Conservation (phyloP, 2,329 filamentous ascomycete species). For the Dactylellina cionopaga region DNA sequence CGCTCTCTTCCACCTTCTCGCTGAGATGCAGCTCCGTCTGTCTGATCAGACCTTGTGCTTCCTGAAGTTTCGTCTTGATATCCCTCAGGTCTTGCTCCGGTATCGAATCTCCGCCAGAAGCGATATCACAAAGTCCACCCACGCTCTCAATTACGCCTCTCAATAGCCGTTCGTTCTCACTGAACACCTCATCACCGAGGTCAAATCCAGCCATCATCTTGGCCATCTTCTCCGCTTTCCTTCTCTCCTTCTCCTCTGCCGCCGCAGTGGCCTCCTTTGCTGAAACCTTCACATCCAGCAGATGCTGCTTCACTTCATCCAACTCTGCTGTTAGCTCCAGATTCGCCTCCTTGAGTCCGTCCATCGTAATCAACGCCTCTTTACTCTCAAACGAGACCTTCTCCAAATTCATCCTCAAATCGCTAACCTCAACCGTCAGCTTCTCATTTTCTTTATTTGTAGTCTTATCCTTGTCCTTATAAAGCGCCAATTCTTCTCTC, state of each 20-base stretch:
- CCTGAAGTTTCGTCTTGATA: slow-evolving; percentile 80
- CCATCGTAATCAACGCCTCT: slow-evolving; percentile 97
- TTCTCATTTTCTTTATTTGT: slow-evolving; percentile 90
- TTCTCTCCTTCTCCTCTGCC: slow-evolving; percentile 96
- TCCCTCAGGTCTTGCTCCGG: slow-evolving; percentile 82
- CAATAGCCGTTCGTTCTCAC: slow-evolving; percentile 87
- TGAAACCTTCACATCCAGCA: slow-evolving; percentile 94
- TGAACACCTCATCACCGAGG: slow-evolving; percentile 89
- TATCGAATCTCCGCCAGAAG: slow-evolving; percentile 79
- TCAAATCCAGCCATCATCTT: slow-evolving; percentile 99
- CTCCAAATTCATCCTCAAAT: slow-evolving; percentile 95
- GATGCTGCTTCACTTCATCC: slow-evolving; percentile 94
- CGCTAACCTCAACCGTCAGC: slow-evolving; percentile 84
- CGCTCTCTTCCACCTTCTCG: slow-evolving; percentile 71
- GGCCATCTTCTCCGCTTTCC: slow-evolving; percentile 99
- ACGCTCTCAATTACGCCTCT: slow-evolving; percentile 84
- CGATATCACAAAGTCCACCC: slow-evolving; percentile 79
- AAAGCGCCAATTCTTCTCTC: slow-evolving; percentile 82
- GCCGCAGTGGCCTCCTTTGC: slow-evolving; percentile 91
- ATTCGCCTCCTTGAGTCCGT: slow-evolving; percentile 95
- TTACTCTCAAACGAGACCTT: slow-evolving; percentile 95
- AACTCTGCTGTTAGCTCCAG: slow-evolving; percentile 88
- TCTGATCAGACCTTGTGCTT: slow-evolving; percentile 89
- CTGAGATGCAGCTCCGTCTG: slow-evolving; percentile 90
- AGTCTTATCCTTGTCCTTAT: slow-evolving; percentile 86